Evolutionary conservation across 257 asterid species (phyloP).

Genomic region (Solanum clarkiae): DNA sequence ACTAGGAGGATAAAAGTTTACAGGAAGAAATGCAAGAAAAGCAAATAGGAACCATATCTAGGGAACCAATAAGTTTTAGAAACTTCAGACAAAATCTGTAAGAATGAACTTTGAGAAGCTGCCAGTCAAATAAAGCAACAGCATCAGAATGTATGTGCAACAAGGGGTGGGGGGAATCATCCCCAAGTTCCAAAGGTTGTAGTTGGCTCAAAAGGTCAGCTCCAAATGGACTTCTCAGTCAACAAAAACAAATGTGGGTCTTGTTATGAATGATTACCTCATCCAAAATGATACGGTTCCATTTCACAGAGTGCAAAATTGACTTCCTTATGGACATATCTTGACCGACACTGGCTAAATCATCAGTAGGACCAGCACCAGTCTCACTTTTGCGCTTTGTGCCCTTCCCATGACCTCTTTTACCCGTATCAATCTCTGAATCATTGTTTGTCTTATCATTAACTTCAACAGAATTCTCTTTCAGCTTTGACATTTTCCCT

Average conservation of each 20-base stretch:
- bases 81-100: background rate
- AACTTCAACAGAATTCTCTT: constrained; percentile 10
- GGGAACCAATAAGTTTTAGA: background rate
- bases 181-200: background rate
- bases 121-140: background rate
- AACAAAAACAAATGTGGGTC: background rate
- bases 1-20: background rate
- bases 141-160: background rate
- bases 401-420: constrained; percentile 12
- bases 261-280: constrained; percentile 34
- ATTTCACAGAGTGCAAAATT: constrained; percentile 59
- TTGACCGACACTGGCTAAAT: constrained; percentile 15
- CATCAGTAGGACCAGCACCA: constrained; percentile 15
- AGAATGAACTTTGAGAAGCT: background rate
- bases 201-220: no score
- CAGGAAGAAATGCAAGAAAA: background rate
- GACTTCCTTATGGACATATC: constrained; percentile 31
- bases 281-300: constrained; percentile 86
- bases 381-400: constrained; percentile 3
- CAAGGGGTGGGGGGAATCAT: background rate
- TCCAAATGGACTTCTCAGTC: background rate
- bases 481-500: constrained; percentile 8
- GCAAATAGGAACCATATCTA: background rate
- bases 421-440: constrained; percentile 14
- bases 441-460: constrained; percentile 1